Conservation (phyloP, 352 stramenopile genomes). For the Globisporangium solare region DNA sequence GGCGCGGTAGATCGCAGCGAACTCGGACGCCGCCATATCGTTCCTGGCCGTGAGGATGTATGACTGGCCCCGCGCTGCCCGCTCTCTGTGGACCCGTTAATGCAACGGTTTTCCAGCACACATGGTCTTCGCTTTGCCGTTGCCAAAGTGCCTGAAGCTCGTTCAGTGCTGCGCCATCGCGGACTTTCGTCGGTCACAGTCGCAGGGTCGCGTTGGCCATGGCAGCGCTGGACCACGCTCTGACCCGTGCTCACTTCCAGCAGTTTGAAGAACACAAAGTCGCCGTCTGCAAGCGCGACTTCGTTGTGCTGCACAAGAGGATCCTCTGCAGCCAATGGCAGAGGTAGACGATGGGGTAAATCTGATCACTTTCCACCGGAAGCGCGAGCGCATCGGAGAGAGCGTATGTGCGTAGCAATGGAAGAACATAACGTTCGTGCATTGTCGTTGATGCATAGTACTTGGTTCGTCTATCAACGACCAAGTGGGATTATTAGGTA, state of each 20-base stretch:
- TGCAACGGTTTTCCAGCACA: slow-evolving; percentile 8
- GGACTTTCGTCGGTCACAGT: slow-evolving; percentile 10
- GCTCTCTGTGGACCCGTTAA: slow-evolving; percentile 1
- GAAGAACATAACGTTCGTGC: too few relatives aligned
- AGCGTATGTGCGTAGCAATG: too few relatives aligned
- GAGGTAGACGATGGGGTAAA: too few relatives aligned
- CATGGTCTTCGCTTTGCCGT: slow-evolving; percentile 7
- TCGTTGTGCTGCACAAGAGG: slow-evolving; percentile 16
- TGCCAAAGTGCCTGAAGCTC: slow-evolving; percentile 8
- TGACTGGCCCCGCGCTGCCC: slow-evolving; percentile 17
- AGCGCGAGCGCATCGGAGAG: too few relatives aligned
- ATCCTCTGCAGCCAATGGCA: slow-evolving; percentile 21
- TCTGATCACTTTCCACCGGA: too few relatives aligned
- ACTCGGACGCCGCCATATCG: slow-evolving; percentile 9
- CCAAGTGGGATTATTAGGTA: too few relatives aligned
- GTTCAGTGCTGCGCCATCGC: slow-evolving; percentile 19
- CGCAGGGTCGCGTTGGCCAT: slow-evolving; percentile 4
- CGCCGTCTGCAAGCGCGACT: slow-evolving; percentile 20
- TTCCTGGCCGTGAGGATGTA: slow-evolving; percentile 30
- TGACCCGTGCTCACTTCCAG: slow-evolving; percentile 19
- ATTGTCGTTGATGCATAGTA: too few relatives aligned
- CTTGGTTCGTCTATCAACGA: too few relatives aligned
- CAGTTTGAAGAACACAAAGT: slow-evolving; percentile 13
- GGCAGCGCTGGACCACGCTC: slow-evolving; percentile 14
- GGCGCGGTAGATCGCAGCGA: too few relatives aligned